Percentiles rank a stretch among this genome's conserved stretches.
These are phyloP conservation scores for Herpotrichia juniperi DNA, from an alignment of 2,329 filamentous ascomycete genomes.

Conservation along the genomic window DNA sequence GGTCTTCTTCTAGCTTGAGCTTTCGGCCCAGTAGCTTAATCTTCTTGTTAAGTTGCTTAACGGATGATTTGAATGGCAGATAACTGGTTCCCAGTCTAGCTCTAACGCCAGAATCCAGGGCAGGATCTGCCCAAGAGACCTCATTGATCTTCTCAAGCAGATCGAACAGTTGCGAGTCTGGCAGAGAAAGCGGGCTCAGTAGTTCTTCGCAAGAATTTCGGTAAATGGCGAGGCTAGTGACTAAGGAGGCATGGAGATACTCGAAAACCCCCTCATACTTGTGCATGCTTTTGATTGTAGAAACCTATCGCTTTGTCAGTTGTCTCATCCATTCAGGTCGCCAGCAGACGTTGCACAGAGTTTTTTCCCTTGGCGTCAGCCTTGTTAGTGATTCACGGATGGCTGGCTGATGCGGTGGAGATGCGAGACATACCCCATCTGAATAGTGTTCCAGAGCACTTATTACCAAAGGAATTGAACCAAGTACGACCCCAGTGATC, in stretches of 20 bases:
- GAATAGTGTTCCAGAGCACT: conserved; percentile 13
- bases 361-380: too few species aligned
- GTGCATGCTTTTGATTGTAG: conserved; percentile 3
- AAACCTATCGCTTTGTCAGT: conserved; percentile 1
- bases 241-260: conserved; percentile 1
- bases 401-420: too few species aligned
- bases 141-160: not conserved
- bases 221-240: not conserved
- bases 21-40: not conserved
- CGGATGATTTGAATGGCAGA: conserved; percentile 3
- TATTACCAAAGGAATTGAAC: conserved; percentile 18
- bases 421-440: conserved; percentile 7
- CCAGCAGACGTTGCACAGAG: too few species aligned
- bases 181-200: not conserved
- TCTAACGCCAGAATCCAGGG: not conserved
- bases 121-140: not conserved
- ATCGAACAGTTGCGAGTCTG: not conserved
- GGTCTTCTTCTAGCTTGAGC: not conserved
- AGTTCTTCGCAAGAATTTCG: not conserved
- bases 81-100: not conserved
- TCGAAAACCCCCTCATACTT: not conserved
- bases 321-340: too few species aligned
- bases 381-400: too few species aligned
- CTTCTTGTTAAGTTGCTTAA: not conserved
- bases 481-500: conserved; percentile 20